A percentile compares a stretch with the other conserved stretches of the same genome.
Conservation (phyloP, 345 rosid genomes). For the Luvunga scandens region DNA sequence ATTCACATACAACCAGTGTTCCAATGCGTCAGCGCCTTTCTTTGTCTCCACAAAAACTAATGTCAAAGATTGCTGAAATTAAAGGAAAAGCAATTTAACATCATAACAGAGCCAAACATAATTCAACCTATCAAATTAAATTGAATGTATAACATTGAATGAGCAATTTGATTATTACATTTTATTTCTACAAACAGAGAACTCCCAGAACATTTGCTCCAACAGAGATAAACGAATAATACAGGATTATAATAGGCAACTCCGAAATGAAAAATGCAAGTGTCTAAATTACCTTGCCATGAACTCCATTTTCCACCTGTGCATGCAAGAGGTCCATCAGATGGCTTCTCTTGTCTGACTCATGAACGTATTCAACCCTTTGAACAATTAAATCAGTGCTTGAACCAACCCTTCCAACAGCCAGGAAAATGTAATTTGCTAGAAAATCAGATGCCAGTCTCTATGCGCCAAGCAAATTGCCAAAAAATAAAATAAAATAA, state of each 20-base stretch:
- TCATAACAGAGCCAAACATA: background rate
- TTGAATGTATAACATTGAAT: background rate
- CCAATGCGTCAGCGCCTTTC: conserved; percentile 92
- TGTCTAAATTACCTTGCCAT: conserved; percentile 60
- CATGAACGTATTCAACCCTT: conserved; percentile 93
- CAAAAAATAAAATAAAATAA: background rate
- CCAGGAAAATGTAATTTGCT: conserved; percentile 73
- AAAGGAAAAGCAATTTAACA: conserved; percentile 5
- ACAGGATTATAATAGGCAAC: background rate
- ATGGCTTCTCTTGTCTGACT: conserved; percentile 96
- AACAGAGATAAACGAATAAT: background rate
- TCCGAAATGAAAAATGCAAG: background rate
- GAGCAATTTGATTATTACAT: background rate
- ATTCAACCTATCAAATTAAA: conserved; percentile 2
- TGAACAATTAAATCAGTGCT: conserved; percentile 98
- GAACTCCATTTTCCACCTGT: conserved; percentile 72
- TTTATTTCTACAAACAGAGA: background rate
- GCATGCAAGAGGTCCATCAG: conserved; percentile 99
- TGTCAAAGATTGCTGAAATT: conserved; percentile 86
- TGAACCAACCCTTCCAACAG: conserved; percentile 98
- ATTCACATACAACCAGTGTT: conserved; percentile 80
- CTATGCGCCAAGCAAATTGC: conserved; percentile 42
- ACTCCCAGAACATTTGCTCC: background rate
- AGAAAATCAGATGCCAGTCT: conserved; percentile 95
- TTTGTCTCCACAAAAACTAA: conserved; percentile 99